Conservation (phyloP, 345 rosid genomes). For the Eucalyptus marginata region DNA sequence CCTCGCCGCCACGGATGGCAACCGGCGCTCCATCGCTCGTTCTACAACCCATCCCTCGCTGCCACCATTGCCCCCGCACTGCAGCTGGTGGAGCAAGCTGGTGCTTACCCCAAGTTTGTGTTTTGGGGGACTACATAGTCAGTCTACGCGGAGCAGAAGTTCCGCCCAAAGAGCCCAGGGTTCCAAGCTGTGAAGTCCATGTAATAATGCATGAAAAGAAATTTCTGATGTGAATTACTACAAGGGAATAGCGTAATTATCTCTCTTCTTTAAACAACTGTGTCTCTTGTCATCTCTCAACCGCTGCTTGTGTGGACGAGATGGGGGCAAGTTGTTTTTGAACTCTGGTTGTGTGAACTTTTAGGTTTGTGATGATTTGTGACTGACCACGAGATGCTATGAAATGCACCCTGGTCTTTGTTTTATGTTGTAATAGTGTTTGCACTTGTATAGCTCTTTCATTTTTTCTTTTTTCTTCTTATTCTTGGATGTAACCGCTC, state of each 20-base stretch:
- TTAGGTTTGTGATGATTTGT: not conserved
- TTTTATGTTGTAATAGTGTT: not conserved
- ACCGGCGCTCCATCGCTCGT: conserved; percentile 83
- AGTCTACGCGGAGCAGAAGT: conserved; percentile 80
- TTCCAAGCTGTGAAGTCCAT: conserved; percentile 55
- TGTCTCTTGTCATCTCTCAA: not conserved
- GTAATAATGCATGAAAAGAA: not conserved
- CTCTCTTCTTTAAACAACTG: not conserved
- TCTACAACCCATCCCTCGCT: conserved; percentile 66
- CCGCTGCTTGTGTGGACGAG: not conserved
- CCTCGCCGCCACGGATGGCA: conserved; percentile 33
- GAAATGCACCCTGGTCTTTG: not conserved
- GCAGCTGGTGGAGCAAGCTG: conserved; percentile 7
- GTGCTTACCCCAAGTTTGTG: conserved; percentile 55
- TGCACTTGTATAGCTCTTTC: not conserved
- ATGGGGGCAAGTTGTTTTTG: not conserved
- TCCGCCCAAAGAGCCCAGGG: conserved; percentile 80
- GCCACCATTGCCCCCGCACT: conserved; percentile 75
- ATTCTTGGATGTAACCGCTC: not conserved
- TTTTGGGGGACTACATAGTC: conserved; percentile 96
- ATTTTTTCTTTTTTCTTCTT: not conserved
- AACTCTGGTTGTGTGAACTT: not conserved
- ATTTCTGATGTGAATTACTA: not conserved
- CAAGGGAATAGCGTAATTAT: not conserved
- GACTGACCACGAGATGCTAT: not conserved